Evolutionary conservation across 805 yeast species (phyloP).

Genomic region (Lachancea kluyveri): DNA sequence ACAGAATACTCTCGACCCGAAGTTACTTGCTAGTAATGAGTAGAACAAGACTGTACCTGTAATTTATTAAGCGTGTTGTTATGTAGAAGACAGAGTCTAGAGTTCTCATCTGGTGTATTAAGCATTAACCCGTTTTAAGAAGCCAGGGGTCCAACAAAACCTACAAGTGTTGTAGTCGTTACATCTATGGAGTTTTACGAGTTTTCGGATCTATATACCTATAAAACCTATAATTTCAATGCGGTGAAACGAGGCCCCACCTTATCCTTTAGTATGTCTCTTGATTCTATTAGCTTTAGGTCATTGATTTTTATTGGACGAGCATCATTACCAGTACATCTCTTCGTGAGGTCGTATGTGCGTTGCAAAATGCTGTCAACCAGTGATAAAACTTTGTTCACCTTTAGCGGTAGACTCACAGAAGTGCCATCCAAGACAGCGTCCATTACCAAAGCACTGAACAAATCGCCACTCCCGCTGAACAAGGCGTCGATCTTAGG

Average conservation of each 20-base stretch:
- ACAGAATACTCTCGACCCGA: too few species aligned
- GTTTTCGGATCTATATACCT: too few species aligned
- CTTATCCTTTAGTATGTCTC: constrained; percentile 21
- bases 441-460: constrained; percentile 56
- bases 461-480: constrained; percentile 72
- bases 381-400: constrained; percentile 35
- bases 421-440: constrained; percentile 31
- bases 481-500: constrained; percentile 51
- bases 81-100: too few species aligned
- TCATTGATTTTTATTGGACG: constrained; percentile 32
- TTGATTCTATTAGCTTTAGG: constrained; percentile 39
- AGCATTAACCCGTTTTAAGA: too few species aligned
- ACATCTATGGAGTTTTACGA: background rate
- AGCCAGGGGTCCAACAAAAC: too few species aligned
- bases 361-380: constrained; percentile 38
- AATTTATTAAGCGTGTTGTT: too few species aligned
- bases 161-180: background rate
- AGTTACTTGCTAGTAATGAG: too few species aligned
- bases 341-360: constrained; percentile 31
- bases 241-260: constrained; percentile 5
- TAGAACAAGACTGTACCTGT: too few species aligned
- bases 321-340: constrained; percentile 2
- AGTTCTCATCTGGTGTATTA: too few species aligned
- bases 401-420: constrained; percentile 22
- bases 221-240: constrained; percentile 2